Base-by-base conservation (phyloP, 2,329 filamentous ascomycete species). In the Colletotrichum camelliae region DNA sequence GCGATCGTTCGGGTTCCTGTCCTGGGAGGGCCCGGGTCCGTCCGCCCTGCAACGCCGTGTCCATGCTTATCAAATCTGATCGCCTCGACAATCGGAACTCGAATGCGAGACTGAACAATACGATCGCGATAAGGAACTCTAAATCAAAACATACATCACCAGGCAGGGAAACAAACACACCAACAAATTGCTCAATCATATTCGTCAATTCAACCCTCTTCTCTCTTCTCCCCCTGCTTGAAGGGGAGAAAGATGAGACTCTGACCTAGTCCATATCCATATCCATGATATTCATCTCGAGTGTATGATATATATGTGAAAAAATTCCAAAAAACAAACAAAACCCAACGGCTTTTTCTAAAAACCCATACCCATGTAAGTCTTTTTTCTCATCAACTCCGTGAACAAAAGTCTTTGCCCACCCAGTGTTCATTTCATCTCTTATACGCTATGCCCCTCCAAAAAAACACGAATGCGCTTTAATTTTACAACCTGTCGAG, bases 401-500 rank as follows among this genome's bases (percentile, higher is more conserved):
- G 55, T 61, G 58, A 33, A 60, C 43, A 48, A 48, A 48, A n/a
- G n/a, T 60, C 18, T 61, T 31, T 21, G 18, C 61, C 27, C 55
- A 35, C 60, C 37, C 18, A 0, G 43, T 48, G 43, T 48, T 48
- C 43, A 21, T 48, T 21, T n/a, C 43, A 48, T 48, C 43, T 48
- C 43, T 48, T 18, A 21, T 64, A 60, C 70, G 70, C 57, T 73
- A 67, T 60, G 43, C 48, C 3, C 3, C 43, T 48, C n/a, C 18
- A 10, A 48, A 9, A 5, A 15, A 13, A 15, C 37, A 37, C 62
- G 27, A 21, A 18, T 39, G 10, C 58, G n/a, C 24, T 48, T 16
- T 16, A 15, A 37, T 29, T 77, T 84, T 86, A 92, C 76, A 91
- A 82, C 76, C 89, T 91, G 88, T 98, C 96, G 82, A 99, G 88